Conservation (phyloP, 1,284 basidiomycete genomes). For the Sanghuangporus sanghuang region DNA sequence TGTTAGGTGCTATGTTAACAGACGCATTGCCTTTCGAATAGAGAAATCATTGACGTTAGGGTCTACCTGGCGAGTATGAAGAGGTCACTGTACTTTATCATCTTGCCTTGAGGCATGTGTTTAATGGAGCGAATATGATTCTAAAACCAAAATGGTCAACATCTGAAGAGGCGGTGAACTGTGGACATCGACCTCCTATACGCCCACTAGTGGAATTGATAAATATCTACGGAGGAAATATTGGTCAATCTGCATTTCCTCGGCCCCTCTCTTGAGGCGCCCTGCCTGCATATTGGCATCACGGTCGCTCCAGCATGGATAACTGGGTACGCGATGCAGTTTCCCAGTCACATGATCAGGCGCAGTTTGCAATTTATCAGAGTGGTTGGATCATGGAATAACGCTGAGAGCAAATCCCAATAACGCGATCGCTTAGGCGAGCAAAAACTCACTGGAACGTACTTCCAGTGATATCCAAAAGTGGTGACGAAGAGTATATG, state of each 20-base stretch:
- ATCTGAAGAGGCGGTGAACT: conserved; percentile 35
- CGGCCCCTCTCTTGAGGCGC: no score
- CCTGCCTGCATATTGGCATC: no score
- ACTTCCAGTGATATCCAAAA: conserved; percentile 25
- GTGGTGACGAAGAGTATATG: conserved; percentile 34
- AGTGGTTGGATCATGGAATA: conserved; percentile 46
- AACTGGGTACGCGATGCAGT: conserved; percentile 37
- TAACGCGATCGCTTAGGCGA: conserved; percentile 43
- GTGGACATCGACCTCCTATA: conserved; percentile 40
- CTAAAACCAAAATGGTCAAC: no score
- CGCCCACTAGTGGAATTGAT: conserved; percentile 42
- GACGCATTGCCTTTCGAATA: no score
- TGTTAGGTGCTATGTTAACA: no score
- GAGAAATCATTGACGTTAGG: no score
- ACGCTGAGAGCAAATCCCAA: conserved; percentile 48
- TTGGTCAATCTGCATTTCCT: no score
- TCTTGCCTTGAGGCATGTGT: no score
- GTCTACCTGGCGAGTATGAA: no score
- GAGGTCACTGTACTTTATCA: no score
- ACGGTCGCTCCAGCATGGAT: conserved; percentile 15
- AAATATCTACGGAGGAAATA: conserved; percentile 27
- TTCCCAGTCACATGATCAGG: conserved; percentile 38
- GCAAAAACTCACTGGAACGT: conserved; percentile 49
- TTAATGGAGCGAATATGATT: no score
- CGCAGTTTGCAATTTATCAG: conserved; percentile 49